These are phyloP conservation scores for Gaeumannomyces tritici DNA, from an alignment of 2,329 filamentous ascomycete genomes.

Conservation along the genomic window DNA sequence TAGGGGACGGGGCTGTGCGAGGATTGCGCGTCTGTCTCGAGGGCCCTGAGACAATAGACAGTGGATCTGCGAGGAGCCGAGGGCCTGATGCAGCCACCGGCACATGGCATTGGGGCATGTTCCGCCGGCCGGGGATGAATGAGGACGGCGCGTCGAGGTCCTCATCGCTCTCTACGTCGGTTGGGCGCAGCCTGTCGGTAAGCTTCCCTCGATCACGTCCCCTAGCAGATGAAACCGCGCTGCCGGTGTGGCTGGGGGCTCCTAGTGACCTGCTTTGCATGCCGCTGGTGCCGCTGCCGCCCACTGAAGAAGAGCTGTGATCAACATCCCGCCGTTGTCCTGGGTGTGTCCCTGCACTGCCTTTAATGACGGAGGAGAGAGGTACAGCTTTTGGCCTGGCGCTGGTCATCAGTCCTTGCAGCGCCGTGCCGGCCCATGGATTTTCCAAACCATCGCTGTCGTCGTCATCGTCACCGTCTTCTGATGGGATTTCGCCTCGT, in stretches of 20 bases:
- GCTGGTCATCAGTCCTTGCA: conserved; percentile 34
- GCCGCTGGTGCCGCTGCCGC: too few species aligned
- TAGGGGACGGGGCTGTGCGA: not conserved
- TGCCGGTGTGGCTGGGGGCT: not conserved
- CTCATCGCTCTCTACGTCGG: not conserved
- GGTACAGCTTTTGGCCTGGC: conserved; percentile 19
- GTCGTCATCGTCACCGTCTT: conserved; percentile 22
- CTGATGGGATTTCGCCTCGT: conserved; percentile 9
- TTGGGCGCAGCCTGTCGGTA: not conserved
- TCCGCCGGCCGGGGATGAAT: not conserved
- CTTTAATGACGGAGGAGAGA: not conserved
- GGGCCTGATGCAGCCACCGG: not conserved
- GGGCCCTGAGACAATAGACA: not conserved
- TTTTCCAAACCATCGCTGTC: conserved; percentile 3
- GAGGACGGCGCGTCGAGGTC: not conserved
- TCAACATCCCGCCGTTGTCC: not conserved
- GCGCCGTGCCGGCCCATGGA: conserved; percentile 24
- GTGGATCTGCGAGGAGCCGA: not conserved
- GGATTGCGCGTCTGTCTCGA: not conserved
- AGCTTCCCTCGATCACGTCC: not conserved
- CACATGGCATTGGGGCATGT: not conserved
- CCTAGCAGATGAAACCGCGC: not conserved
- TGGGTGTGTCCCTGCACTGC: not conserved
- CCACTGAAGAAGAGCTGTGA: too few species aligned
- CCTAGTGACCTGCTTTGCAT: not conserved